phyloP scores from a whole-genome alignment of 2,329 filamentous ascomycete species.

The Dactylellina cionopaga region DNA sequence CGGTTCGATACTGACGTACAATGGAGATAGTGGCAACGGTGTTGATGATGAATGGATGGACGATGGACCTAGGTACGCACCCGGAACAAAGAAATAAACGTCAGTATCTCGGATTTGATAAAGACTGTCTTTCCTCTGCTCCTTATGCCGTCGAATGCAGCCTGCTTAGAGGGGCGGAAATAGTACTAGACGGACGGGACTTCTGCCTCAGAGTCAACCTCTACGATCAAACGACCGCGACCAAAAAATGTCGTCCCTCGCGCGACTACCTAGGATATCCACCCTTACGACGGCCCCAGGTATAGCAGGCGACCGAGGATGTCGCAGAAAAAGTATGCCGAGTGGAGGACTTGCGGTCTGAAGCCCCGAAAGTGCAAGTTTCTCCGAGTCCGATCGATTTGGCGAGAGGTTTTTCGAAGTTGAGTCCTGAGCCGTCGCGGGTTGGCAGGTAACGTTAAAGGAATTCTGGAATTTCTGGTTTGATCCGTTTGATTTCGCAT shows the following conservation, averaged over 20 bases:
- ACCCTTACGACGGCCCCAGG: not conserved
- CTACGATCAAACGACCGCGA: conserved; percentile 40
- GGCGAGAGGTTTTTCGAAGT: conserved; percentile 25
- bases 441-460: conserved; percentile 34
- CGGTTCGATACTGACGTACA: not conserved
- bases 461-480: conserved; percentile 31
- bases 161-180: not conserved
- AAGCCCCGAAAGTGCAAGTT: conserved; percentile 13
- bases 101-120: conserved; percentile 3
- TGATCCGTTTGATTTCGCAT: conserved; percentile 46
- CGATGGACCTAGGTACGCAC: conserved; percentile 10
- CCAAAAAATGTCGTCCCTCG: conserved; percentile 17
- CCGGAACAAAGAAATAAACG: conserved; percentile 9
- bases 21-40: conserved; percentile 6
- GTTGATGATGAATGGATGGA: not conserved
- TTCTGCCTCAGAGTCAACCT: not conserved
- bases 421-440: conserved; percentile 29
- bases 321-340: not conserved
- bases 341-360: not conserved
- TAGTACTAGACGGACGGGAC: conserved; percentile 8
- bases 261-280: conserved; percentile 2
- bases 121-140: not conserved
- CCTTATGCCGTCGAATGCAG: not conserved
- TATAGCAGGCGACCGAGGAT: not conserved
- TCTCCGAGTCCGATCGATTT: conserved; percentile 24